Evolutionary conservation across 2,329 filamentous ascomycete species (phyloP).

Genomic region (Nothophoma quercina): DNA sequence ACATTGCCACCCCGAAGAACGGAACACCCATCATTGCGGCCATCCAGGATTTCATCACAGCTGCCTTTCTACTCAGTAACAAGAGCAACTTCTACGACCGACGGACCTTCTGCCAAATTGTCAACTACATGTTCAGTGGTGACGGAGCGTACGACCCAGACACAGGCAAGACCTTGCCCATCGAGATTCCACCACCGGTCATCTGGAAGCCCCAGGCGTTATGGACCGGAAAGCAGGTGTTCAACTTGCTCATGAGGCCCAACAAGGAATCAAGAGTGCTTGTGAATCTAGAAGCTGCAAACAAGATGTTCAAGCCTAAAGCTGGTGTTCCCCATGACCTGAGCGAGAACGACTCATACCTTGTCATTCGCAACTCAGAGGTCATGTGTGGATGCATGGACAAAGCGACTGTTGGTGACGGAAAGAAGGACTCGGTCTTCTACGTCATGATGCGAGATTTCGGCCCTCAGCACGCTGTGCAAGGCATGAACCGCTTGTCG

Average conservation of each 20-base stretch:
- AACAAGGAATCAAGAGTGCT: conserved; percentile 83
- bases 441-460: conserved; percentile 97
- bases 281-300: conserved; percentile 93
- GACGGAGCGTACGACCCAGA: conserved; percentile 59
- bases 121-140: conserved; percentile 91
- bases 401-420: conserved; percentile 94
- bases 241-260: conserved; percentile 88
- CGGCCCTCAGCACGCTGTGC: conserved; percentile 85
- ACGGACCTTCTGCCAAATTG: conserved; percentile 86
- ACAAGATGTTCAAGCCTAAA: conserved; percentile 77
- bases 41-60: conserved; percentile 99
- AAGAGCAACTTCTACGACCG: conserved; percentile 95
- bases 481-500: conserved; percentile 91
- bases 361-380: conserved; percentile 94
- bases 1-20: conserved; percentile 94
- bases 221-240: conserved; percentile 98
- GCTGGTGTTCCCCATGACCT: conserved; percentile 76
- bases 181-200: conserved; percentile 87
- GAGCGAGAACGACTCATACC: conserved; percentile 77
- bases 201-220: conserved; percentile 84
- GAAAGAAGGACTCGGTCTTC: conserved; percentile 97
- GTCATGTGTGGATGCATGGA: conserved; percentile 98
- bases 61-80: conserved; percentile 86
- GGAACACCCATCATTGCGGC: conserved; percentile 97
- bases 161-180: conserved; percentile 61